Evolutionary conservation across 768 basidiomycete genomes (phyloP), one percentile per base, ranked within the genome.

Genomic region (Sistotremastrum niveocremeum): DNA sequence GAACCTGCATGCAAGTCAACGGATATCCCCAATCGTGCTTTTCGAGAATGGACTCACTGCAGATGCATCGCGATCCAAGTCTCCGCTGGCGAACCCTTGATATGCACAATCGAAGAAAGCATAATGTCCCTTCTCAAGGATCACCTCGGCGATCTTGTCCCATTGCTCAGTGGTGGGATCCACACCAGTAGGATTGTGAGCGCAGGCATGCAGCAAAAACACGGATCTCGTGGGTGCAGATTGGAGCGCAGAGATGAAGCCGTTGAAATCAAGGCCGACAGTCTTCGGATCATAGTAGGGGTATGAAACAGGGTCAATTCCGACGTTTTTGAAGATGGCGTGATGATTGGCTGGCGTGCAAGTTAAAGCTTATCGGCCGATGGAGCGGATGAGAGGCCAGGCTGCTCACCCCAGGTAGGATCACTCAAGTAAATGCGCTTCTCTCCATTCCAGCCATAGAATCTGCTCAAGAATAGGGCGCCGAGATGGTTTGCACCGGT

Each of bases 91-190:
- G 62, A 97, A 98, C 11, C 93, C 93, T 65, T 95, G 93, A 66
- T 98, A 98, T 3, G 93, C 93, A 60, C 83, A 84, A 66, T 98
- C 93, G 60, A 97, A 89, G 66, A 94, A 93, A 33, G 82, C 81
- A 57, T 78, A 94, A 61, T 93, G 91, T 9, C 74, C 70, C 64
- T 80, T 83, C 41, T 68, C 63, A 32, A 82, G 59, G 60, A 95
- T 75, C 45, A 80, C 64, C 35, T 81, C 72, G 36, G 84, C 84
- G 54, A 97, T 74, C 47, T 67, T 61, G 50, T 72, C 66, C 93
- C 93, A 98, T 61, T 97, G 84, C 53, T 84, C 88, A 40, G 60
- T 61, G 34, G 88, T 90, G 5, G 91, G 93, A 62, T 98, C 93
- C 31, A 94, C 87, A 2, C 93, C 93, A 2, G 94, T 98, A 6